Base-by-base conservation (phyloP, 2,329 filamentous ascomycete genomes). In the Pseudocercospora cruenta region DNA sequence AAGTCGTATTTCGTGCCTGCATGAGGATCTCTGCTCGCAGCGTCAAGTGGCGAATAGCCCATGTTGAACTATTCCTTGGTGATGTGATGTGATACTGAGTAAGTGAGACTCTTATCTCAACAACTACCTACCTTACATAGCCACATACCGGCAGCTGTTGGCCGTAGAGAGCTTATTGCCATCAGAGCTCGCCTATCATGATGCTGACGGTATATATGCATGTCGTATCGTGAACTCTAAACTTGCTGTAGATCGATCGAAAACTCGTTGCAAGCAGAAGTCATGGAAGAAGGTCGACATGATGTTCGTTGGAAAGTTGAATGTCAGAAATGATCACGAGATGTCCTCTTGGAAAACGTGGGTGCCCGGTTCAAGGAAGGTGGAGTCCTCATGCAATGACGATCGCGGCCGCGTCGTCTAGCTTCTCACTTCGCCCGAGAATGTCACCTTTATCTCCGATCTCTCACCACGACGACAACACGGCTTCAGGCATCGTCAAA, bases 1-100 rank as follows among this genome's bases (percentile, higher is more conserved):
- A 75, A 75, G 58, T 67, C 68, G 26, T 60, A 68, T 31, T 68
- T 68, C 53, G 63, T 68, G 16, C 59, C 66, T 47, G 63, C 63
- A 33, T 58, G 54, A 6, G 67, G 64, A 33, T 68, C 67, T 12
- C 58, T 58, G 64, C 63, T 68, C 5, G 67, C 64, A 21, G 67
- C 63, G 49, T 66, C 64, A 24, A 68, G 58, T 19, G 57, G 58
- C 2, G 67, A 49, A 31, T 43, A 22, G 9, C 5, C 9, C 31
- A 55, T 55, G 1, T n/a, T 14, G 7, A 16, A 31, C 24, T 4
- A 55, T 2, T n/a, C 2, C 5, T 9, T 43, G 16, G 16, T 19
- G 39, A n/a, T 19, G 24, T 4, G 16, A 43, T 9, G 5, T 43
- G 39, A 9, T 43, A 8, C 6, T n/a, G 16, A 43, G 39, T 19